Evolutionary conservation across 1,139 yeast genomes (phyloP), one percentile per base, ranked within the genome.

Genomic region (Chernovozyma aurita): DNA sequence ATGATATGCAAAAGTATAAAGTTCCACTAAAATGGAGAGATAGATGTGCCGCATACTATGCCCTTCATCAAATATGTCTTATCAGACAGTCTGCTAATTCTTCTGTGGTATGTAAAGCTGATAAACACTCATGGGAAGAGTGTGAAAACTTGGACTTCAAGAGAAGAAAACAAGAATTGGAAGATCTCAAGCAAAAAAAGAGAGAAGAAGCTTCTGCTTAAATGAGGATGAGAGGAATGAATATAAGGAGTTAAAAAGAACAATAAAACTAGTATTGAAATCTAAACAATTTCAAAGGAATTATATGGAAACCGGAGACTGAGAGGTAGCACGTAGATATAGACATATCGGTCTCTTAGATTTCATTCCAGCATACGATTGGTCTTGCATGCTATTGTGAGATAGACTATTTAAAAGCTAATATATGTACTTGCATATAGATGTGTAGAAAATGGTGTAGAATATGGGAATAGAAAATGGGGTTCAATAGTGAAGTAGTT

Each of bases 11-110:
- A 63, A 73, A 80, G 53, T 70, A 83, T 61, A 78, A 81, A 60
- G 81, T 86, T 42, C 95, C 95, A 24, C 68, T 86, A 46, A 79
- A 78, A 46, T 86, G 84, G 76, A 74, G 95, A 53, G 95, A 86
- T 59, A 78, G 95, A 62, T 86, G 95, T 61, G 94, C 95, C 4
- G 73, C 81, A 24, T 70, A 85, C 53, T 73, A 82, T 53, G 84
- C 95, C 16, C 70, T 70, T 44, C 66, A 64, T 49, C 70, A 67
- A 45, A 65, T 71, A 14, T 70, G 76, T 55, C 66, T 70, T 38
- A 62, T 64, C 33, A 67, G 76, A 58, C 74, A 69, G 49, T 56
- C 66, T 15, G 74, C 74, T 40, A 67, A 68, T 51, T 57, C 67
- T 4, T 58, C 69, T 8, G 70, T 69, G 36, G 80, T 77, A 53